Base-by-base conservation (phyloP, 345 rosid genomes). In the Bruguiera sexangula region DNA sequence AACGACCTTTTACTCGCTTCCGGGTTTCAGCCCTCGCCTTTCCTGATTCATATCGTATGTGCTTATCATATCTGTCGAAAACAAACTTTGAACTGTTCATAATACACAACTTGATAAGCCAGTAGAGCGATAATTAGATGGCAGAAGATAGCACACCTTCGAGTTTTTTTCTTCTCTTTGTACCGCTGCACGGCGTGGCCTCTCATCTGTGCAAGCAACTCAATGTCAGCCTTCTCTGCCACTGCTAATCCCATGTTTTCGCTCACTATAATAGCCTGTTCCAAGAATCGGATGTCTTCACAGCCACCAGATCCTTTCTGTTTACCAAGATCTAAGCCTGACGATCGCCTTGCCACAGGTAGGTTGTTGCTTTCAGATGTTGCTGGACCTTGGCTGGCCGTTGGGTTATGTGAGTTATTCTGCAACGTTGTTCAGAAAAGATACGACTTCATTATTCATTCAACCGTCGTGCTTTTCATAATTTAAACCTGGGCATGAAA, bases 11-110 rank as follows among this genome's bases (percentile, higher is more conserved):
- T 27, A 91, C 96, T 58, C 98, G 88, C 79, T 86, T 85, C 84
- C 97, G 87, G 0, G 96, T 88, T 51, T 89, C 97, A 48, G 99
- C 99, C 78, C 97, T 86, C 31, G 92, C 93, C 83, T 91, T 94
- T 83, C 98, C 87, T 3, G 98, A 88, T 83, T 89, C 98, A 36
- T 94, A 94, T 18, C 96, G 90, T 22, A 94, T 89, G 75, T 87
- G 95, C 80, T 94, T 91, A 62, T 91, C 97, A 68, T 83, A 94
- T 78, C 98, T 94, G 75, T 74, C 48, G 18, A 37, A 51, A 60
- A 73, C n/a, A 46, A 39, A 11, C 30, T 53, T 53, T 65, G 66
- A 48, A 61, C n/a, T 21, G 10, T 48, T 60, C 13, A 54, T 26
- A 20, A 31, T 37, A 34, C 37, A 34, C 37, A 29, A 53, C 56